phyloP scores from a whole-genome alignment of 2,329 filamentous ascomycete species.

The Claviceps pusilla region DNA sequence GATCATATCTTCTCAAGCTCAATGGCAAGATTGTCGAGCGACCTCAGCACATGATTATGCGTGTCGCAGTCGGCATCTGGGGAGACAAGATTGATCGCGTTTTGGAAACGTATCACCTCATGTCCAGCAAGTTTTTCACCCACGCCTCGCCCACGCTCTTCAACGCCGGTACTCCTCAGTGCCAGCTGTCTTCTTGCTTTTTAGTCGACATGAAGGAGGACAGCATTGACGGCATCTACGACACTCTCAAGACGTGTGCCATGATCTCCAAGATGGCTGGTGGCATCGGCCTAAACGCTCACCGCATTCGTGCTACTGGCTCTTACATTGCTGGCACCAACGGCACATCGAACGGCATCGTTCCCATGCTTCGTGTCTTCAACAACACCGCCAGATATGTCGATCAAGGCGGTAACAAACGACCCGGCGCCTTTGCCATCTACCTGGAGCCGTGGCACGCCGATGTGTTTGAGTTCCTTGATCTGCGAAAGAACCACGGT shows the following conservation, averaged over 20 bases:
- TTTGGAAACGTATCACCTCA: conserved; percentile 95
- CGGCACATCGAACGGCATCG: conserved; percentile 91
- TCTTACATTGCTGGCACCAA: conserved; percentile 98
- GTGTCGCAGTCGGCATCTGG: conserved; percentile 93
- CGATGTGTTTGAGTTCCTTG: conserved; percentile 93
- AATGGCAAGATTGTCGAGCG: conserved; percentile 93
- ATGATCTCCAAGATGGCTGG: conserved; percentile 99
- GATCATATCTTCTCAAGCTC: conserved; percentile 91
- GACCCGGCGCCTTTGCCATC: conserved; percentile 93
- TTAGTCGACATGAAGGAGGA: conserved; percentile 99
- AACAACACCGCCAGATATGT: conserved; percentile 99
- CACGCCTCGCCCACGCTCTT: conserved; percentile 96
- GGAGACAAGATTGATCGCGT: conserved; percentile 88
- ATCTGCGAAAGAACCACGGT: conserved; percentile 96
- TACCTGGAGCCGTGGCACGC: conserved; percentile 99
- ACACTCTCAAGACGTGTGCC: conserved; percentile 96
- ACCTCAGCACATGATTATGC: conserved; percentile 99
- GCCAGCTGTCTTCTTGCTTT: conserved; percentile 96
- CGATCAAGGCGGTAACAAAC: conserved; percentile 98
- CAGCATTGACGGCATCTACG: conserved; percentile 98
- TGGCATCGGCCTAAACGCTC: conserved; percentile 90
- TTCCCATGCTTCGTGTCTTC: conserved; percentile 96
- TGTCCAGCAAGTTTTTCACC: conserved; percentile 98
- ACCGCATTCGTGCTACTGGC: conserved; percentile 91
- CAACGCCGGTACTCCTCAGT: conserved; percentile 89